These are phyloP conservation scores for Penicillium macrosclerotiorum DNA, from an alignment of 495 filamentous ascomycete species.

Conservation along the genomic window DNA sequence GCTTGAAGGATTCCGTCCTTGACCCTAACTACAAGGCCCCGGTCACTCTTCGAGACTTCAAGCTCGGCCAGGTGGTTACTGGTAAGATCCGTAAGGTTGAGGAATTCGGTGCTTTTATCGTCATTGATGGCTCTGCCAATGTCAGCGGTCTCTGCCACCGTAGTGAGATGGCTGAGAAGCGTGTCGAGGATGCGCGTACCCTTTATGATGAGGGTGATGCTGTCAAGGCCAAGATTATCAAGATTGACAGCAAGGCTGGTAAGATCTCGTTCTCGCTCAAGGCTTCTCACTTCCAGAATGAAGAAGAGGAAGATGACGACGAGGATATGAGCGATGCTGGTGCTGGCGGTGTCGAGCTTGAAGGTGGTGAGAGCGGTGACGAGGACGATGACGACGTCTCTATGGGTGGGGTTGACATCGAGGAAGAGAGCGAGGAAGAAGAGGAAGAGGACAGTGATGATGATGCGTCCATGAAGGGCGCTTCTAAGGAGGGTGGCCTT, in stretches of 20 bases:
- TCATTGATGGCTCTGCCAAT: conserved; percentile 78
- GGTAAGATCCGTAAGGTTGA: conserved; percentile 91
- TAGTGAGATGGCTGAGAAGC: conserved; percentile 81
- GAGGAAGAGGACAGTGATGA: conserved; percentile 36
- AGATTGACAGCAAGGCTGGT: conserved; percentile 67
- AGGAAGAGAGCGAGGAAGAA: conserved; percentile 48
- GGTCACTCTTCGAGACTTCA: conserved; percentile 66
- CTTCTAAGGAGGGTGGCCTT: conserved; percentile 53
- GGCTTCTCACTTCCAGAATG: conserved; percentile 79
- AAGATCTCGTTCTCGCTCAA: conserved; percentile 88
- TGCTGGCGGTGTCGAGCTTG: conserved; percentile 44
- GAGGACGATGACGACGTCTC: conserved; percentile 31
- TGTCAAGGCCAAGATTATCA: conserved; percentile 86
- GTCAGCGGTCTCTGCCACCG: conserved; percentile 90
- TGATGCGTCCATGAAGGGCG: conserved; percentile 32
- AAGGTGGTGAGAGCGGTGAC: conserved; percentile 35
- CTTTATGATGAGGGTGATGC: conserved; percentile 84
- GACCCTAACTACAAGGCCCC: conserved; percentile 74
- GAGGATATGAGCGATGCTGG: conserved; percentile 47
- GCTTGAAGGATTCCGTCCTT: conserved; percentile 77
- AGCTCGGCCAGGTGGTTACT: conserved; percentile 74
- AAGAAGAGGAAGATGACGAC: conserved; percentile 51
- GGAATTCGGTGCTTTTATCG: conserved; percentile 91
- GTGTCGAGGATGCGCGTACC: conserved; percentile 73
- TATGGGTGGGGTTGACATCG: conserved; percentile 53